Conservation (phyloP, 768 basidiomycete genomes). For the Phanerochaete carnosa region DNA sequence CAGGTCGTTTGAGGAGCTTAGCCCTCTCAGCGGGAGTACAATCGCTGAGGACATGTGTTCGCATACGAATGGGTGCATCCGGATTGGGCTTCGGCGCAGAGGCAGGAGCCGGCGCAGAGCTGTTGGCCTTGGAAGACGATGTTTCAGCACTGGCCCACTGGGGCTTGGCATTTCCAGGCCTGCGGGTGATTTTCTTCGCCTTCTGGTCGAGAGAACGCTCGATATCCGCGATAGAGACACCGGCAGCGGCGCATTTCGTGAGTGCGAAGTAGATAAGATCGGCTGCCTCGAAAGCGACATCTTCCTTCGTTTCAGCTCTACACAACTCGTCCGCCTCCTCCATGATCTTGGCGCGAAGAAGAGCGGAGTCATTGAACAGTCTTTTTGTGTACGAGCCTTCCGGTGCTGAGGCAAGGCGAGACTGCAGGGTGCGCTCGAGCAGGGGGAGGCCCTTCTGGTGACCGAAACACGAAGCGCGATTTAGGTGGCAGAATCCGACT, state of each 20-base stretch:
- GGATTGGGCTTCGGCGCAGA: conserved; percentile 13
- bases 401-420: conserved; percentile 72
- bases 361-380: conserved; percentile 74
- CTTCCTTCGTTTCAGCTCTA: conserved; percentile 68
- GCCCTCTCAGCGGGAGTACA: conserved; percentile 51
- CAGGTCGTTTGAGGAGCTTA: conserved; percentile 80
- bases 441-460: conserved; percentile 71
- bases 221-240: conserved; percentile 80
- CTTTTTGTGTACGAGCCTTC: conserved; percentile 90
- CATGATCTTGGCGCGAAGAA: conserved; percentile 93
- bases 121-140: conserved; percentile 16
- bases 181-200: conserved; percentile 79
- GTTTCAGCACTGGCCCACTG: conserved; percentile 49
- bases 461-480: conserved; percentile 85
- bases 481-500: conserved; percentile 90
- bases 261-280: conserved; percentile 93
- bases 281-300: conserved; percentile 92
- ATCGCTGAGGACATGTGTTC: conserved; percentile 56
- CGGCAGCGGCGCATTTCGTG: conserved; percentile 77
- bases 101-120: conserved; percentile 23
- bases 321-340: conserved; percentile 99
- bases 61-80: conserved; percentile 69
- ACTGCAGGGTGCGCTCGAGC: conserved; percentile 74
- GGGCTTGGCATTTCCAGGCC: conserved; percentile 90
- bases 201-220: conserved; percentile 82